Evolutionary conservation across 352 stramenopile species (phyloP).

Genomic region (Phytophthora hybrid): DNA sequence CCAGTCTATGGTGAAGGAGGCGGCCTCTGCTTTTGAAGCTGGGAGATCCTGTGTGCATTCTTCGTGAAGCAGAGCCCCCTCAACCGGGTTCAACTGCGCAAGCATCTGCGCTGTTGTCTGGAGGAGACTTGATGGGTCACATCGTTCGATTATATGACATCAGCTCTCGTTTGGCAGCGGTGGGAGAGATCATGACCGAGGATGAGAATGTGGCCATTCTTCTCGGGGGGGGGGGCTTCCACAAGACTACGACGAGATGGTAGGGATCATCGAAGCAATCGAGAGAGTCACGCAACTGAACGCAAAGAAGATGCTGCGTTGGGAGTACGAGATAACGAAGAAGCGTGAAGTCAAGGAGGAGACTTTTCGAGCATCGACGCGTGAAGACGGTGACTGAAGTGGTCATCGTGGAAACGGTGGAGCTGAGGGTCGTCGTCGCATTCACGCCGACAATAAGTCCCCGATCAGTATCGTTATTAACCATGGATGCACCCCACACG

Average conservation of each 20-base stretch:
- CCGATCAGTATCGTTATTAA: no score
- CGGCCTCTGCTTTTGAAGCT: constrained; percentile 16
- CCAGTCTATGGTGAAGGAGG: constrained; percentile 21
- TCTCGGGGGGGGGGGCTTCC: constrained; percentile 22
- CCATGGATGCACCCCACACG: no score
- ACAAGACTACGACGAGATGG: constrained; percentile 25
- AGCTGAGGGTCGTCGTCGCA: no score
- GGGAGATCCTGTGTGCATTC: constrained; percentile 20
- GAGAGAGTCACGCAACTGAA: constrained; percentile 16
- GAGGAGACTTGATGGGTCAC: constrained; percentile 24
- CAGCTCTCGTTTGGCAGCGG: constrained; percentile 13
- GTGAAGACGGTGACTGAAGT: not conserved
- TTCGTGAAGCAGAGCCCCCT: constrained; percentile 29
- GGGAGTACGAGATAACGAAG: constrained; percentile 14
- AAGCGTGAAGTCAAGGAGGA: constrained; percentile 11
- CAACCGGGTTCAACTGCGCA: constrained; percentile 37
- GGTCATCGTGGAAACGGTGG: no score
- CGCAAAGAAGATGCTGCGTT: constrained; percentile 30
- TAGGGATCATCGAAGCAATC: constrained; percentile 26
- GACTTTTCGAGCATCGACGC: constrained; percentile 9
- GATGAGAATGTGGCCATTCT: constrained; percentile 28
- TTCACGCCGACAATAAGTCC: no score
- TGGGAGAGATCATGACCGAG: constrained; percentile 19
- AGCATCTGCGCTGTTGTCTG: constrained; percentile 13
- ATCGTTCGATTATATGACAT: constrained; percentile 29